A percentile compares a stretch with the other conserved stretches of the same genome.
These are phyloP conservation scores for Leccinum longicurvipes DNA, from an alignment of 768 basidiomycete genomes.

Conservation along the genomic window DNA sequence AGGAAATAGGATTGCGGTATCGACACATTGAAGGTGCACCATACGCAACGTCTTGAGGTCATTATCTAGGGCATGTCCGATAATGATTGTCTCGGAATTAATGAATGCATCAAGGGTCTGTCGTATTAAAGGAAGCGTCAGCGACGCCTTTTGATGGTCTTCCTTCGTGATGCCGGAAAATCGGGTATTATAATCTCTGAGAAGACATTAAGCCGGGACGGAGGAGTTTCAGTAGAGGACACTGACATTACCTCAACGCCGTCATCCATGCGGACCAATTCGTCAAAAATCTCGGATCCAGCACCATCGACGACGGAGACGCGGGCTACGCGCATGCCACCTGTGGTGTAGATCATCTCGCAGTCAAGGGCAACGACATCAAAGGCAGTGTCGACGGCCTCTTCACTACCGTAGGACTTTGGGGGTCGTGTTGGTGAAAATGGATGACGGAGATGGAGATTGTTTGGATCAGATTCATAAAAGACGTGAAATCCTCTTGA, in stretches of 20 bases:
- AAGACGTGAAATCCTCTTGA: conserved; percentile 86
- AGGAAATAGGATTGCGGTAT: conserved; percentile 85
- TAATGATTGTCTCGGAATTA: conserved; percentile 76
- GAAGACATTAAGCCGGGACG: conserved; percentile 1
- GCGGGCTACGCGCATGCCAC: conserved; percentile 86
- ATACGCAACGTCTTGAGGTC: conserved; percentile 89
- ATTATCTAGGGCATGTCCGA: conserved; percentile 92
- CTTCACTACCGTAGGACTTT: not conserved
- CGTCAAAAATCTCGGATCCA: conserved; percentile 76
- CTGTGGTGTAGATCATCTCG: conserved; percentile 95
- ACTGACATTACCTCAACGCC: conserved; percentile 75
- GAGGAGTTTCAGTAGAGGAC: not conserved
- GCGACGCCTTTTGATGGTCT: conserved; percentile 53
- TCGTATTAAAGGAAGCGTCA: conserved; percentile 66
- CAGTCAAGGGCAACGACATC: conserved; percentile 92
- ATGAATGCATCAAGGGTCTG: conserved; percentile 68
- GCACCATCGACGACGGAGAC: conserved; percentile 83
- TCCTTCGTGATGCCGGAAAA: conserved; percentile 79
- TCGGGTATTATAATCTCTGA: conserved; percentile 87
- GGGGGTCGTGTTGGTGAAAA: conserved; percentile 52
- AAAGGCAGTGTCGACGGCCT: conserved; percentile 38
- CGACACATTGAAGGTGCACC: conserved; percentile 80
- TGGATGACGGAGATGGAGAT: conserved; percentile 70
- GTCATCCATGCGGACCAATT: conserved; percentile 76
- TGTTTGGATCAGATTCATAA: conserved; percentile 63